These are phyloP conservation scores for Neonectria hederae DNA, from an alignment of 2,329 filamentous ascomycete genomes.

Conservation along the genomic window DNA sequence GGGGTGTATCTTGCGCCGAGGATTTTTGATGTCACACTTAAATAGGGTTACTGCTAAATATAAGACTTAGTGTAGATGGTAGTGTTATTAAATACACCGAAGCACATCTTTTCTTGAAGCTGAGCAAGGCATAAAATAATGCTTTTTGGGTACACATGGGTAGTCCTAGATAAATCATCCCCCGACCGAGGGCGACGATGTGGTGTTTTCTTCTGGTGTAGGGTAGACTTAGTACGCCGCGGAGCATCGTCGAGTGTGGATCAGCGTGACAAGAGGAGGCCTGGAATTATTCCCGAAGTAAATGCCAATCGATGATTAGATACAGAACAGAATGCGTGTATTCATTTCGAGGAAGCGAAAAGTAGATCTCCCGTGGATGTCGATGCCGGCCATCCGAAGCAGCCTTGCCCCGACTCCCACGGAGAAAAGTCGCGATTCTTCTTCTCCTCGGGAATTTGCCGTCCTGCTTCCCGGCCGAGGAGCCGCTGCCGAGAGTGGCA, in stretches of 20 bases:
- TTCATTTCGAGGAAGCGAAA: not conserved
- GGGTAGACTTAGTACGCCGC: not conserved
- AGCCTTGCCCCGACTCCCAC: not conserved
- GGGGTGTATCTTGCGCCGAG: no score
- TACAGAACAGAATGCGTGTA: not conserved
- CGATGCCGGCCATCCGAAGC: not conserved
- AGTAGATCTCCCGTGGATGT: no score
- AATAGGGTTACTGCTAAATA: no score
- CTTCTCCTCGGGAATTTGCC: not conserved
- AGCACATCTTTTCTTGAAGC: no score
- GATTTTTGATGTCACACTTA: no score
- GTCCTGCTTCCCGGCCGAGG: constrained; percentile 9
- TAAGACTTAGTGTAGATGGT: no score
- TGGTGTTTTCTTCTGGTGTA: not conserved
- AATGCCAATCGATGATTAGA: no score
- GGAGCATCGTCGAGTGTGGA: not conserved
- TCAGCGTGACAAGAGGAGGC: not conserved
- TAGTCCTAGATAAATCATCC: no score
- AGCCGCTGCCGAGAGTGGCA: constrained; percentile 9
- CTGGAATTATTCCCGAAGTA: no score
- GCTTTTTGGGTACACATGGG: no score
- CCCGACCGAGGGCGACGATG: not conserved
- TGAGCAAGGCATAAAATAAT: no score
- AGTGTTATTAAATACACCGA: no score
- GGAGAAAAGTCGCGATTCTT: constrained; percentile 3